Base-by-base conservation (phyloP, 352 stramenopile species). In the Thalassiosira allenii region DNA sequence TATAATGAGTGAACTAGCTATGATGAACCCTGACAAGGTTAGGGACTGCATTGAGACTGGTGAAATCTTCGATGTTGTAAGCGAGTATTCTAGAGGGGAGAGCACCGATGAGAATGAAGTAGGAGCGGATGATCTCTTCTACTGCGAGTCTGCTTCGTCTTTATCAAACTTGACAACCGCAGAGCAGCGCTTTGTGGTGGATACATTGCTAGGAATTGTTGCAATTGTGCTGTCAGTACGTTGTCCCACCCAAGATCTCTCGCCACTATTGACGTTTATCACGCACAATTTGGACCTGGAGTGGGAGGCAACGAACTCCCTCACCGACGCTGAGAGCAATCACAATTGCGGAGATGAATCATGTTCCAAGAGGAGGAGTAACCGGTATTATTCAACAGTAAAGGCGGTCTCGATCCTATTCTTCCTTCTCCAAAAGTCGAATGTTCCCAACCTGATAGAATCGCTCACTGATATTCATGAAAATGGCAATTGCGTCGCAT, bases 131-230 rank as follows among this genome's bases (percentile, higher is more conserved):
- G n/a, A 66, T 43, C 58, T 34, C 29, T 61, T 57, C 47, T 27
- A 25, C n/a, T n/a, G n/a, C 47, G 47, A 57, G 47, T 11, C 54
- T 20, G 41, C 23, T 67, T 77, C 40, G n/a, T 41, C 27, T 25
- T 20, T 23, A 12, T 23, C 41, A 6, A 70, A 47, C 27, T 61
- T 83, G 49, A 79, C 76, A 57, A 5, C 23, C n/a, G 59, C 68
- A 25, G 86, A 93, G 68, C 59, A 77, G 40, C 44, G 64, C 20
- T 80, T 89, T 67, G 40, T 88, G 1, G 74, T 91, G 20, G 85
- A 92, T 37, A 74, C 88, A 30, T 61, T 92, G 17, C 77, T 92
- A 49, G 87, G 75, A 22, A 93, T 93, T 23, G 58, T 93, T 29
- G 73, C 83, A 37, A 72, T 83, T 11, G 85, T 92, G 66, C 68